Base-by-base conservation (phyloP, 2,329 filamentous ascomycete species). In the Ceratocystis destructans region DNA sequence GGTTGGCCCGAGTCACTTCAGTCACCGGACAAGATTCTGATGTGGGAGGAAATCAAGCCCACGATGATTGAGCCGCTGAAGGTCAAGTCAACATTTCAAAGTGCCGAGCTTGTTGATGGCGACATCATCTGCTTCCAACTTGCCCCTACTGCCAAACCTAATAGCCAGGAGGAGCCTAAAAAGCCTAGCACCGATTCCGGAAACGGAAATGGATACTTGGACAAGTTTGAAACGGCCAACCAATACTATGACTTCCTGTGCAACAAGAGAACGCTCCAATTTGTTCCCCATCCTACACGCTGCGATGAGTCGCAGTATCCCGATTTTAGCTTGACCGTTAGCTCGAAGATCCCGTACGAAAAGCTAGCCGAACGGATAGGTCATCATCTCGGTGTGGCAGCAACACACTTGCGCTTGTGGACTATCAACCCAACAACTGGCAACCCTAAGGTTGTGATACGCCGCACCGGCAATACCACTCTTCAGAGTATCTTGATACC, bases 11-110 rank as follows among this genome's bases (percentile, higher is more conserved):
- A 88, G 1, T 90, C 88, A 69, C 83, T 88, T 3, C 79, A 83
- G 2, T 83, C 77, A 0, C 82, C 83, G 5, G 83, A 87, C 68
- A 83, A 82, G 72, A 74, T 85, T 46, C 74, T 80, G n/a, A 82
- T 99, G 25, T 97, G 87, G 78, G 94, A 99, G 77, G 94, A 99
- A 78, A 97, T 99, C 77, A 99, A 97, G 77, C 91, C 92, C 64
- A 89, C 86, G 68, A 97, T 97, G 92, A 96, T 99, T 70, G 95
- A 99, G 73, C 82, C 84, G 5, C 87, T 99, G 79, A 97, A 96
- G 76, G 83, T 87, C 0, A 97, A 96, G 77, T 86, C 90, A 73
- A 90, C 91, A 0, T 81, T 99, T 68, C 89, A 91, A 70, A 86
- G 89, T 68, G 94, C 94, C 1, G 95, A 99, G 74, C 88, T 99